phyloP scores from a whole-genome alignment of 768 basidiomycete species.

The Tulasnella sp. region DNA sequence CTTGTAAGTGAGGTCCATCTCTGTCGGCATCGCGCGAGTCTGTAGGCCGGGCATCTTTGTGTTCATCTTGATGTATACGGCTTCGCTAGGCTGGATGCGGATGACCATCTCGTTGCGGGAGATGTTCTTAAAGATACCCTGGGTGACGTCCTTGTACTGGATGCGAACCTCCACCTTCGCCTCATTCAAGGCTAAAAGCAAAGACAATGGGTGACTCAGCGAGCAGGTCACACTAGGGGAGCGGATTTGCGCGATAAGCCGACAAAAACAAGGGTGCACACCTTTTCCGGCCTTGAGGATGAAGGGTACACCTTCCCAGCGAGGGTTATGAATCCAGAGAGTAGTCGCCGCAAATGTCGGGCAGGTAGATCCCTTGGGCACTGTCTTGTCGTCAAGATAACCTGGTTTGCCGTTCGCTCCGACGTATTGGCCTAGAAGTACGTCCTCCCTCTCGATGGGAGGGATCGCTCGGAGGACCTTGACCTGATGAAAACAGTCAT shows the following conservation, averaged over 20 bases:
- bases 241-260: too few relatives aligned
- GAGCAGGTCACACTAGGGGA: too few relatives aligned
- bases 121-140: slow-evolving; percentile 94
- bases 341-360: slow-evolving; percentile 90
- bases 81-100: slow-evolving; percentile 92
- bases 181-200: slow-evolving; percentile 80
- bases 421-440: slow-evolving; percentile 91
- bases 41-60: slow-evolving; percentile 85
- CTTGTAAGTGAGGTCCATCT: slow-evolving; percentile 99
- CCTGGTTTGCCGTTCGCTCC: slow-evolving; percentile 87
- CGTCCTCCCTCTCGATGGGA: slow-evolving; percentile 63
- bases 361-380: slow-evolving; percentile 83
- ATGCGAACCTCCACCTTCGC: slow-evolving; percentile 97
- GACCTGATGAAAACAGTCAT: slow-evolving; percentile 47
- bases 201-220: too few relatives aligned
- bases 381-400: slow-evolving; percentile 95
- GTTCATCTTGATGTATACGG: slow-evolving; percentile 95
- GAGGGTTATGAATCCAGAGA: slow-evolving; percentile 85
- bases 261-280: too few relatives aligned
- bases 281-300: slow-evolving; percentile 98
- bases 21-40: slow-evolving; percentile 84
- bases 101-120: slow-evolving; percentile 95
- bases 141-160: slow-evolving; percentile 95
- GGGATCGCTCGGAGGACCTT: slow-evolving; percentile 91
- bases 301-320: slow-evolving; percentile 99